Percentiles rank a stretch among this genome's conserved stretches.
Evolutionary conservation across 768 basidiomycete species (phyloP).

Genomic region (Kwoniella newhampshirensis): DNA sequence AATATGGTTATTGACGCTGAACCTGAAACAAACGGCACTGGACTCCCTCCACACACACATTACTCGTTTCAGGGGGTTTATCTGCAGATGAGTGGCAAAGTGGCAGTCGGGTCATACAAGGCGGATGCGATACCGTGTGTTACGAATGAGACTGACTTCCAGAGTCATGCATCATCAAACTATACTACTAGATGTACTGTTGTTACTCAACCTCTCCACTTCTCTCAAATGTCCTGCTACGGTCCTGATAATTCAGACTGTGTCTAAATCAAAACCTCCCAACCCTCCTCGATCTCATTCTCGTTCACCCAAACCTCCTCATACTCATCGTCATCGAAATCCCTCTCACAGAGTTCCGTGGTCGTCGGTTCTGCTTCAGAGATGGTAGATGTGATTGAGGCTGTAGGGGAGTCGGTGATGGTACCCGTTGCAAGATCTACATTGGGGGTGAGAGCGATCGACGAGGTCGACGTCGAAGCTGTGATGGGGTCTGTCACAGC

Average conservation of each 20-base stretch:
- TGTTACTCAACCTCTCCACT: neutral
- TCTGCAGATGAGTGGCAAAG: too few relatives aligned
- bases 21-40: neutral
- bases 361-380: slow-evolving; percentile 13
- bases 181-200: neutral
- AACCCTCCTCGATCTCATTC: slow-evolving; percentile 27
- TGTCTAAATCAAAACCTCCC: slow-evolving; percentile 26
- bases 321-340: slow-evolving; percentile 21
- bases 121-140: too few relatives aligned
- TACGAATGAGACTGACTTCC: slow-evolving; percentile 7
- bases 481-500: neutral
- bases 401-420: slow-evolving; percentile 4
- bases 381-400: slow-evolving; percentile 14
- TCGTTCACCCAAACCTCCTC: slow-evolving; percentile 38
- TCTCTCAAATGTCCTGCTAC: neutral
- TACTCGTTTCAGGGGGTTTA: too few relatives aligned
- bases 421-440: neutral
- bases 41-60: too few relatives aligned
- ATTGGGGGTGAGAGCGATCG: neutral
- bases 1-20: neutral
- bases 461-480: slow-evolving; percentile 1
- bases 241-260: neutral
- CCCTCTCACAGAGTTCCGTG: slow-evolving; percentile 18
- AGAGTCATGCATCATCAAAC: slow-evolving; percentile 15
- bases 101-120: too few relatives aligned